Conservation (phyloP, 1,284 basidiomycete genomes). For the Ceratobasidium sp. region DNA sequence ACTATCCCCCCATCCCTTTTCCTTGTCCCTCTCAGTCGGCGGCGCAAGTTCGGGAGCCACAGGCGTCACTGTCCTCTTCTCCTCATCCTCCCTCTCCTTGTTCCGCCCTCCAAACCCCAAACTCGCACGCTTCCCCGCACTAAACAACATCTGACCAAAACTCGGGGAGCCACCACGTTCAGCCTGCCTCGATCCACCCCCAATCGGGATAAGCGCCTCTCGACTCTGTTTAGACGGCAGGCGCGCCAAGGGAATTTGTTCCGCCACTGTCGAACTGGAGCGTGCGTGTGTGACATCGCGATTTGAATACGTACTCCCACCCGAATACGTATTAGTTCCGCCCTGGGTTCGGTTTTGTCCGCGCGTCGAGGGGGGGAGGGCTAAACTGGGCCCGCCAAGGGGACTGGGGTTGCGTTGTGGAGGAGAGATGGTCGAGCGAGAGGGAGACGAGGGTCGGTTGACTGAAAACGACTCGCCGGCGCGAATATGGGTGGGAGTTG, state of each 20-base stretch:
- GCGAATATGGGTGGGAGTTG: constrained; percentile 15
- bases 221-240: constrained; percentile 25
- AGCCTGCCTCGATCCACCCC: background rate
- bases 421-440: background rate
- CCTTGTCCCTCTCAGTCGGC: constrained; percentile 18
- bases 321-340: constrained; percentile 8
- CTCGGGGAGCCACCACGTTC: background rate
- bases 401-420: constrained; percentile 19
- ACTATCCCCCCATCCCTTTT: constrained; percentile 34
- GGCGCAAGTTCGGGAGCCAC: background rate
- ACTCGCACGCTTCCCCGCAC: constrained; percentile 27
- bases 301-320: constrained; percentile 16
- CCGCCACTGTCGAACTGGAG: constrained; percentile 17
- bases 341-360: background rate
- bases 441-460: background rate
- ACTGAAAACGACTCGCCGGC: constrained; percentile 23
- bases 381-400: constrained; percentile 4
- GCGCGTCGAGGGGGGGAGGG: constrained; percentile 5
- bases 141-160: constrained; percentile 25
- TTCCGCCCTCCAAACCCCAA: constrained; percentile 8
- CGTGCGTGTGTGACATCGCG: background rate
- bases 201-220: constrained; percentile 15
- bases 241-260: constrained; percentile 21
- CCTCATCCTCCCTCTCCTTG: background rate
- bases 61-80: constrained; percentile 1